These are phyloP conservation scores for Fabrea salina DNA, from an alignment of 169 alveolate species.

Conservation along the genomic window DNA sequence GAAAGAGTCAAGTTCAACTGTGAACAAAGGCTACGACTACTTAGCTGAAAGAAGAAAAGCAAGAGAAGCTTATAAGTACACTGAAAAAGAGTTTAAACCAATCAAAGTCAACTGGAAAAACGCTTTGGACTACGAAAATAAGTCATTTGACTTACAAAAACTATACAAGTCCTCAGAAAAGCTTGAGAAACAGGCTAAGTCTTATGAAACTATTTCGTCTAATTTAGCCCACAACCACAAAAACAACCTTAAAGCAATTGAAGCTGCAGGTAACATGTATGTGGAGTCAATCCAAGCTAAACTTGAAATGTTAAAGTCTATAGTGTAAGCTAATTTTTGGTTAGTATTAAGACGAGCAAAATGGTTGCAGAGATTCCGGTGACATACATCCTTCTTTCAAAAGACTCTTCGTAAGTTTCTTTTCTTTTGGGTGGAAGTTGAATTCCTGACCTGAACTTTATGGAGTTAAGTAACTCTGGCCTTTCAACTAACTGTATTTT, in stretches of 20 bases:
- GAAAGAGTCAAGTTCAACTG: background rate
- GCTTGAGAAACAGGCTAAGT: background rate
- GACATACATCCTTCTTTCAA: background rate
- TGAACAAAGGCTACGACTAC: background rate
- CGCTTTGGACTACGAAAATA: too few relatives aligned
- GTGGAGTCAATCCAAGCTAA: background rate
- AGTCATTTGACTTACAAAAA: too few relatives aligned
- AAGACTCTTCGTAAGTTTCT: background rate
- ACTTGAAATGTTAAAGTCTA: background rate
- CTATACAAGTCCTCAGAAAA: background rate
- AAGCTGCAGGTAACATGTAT: background rate
- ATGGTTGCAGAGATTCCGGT: background rate
- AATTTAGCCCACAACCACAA: background rate
- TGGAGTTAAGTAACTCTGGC: too few relatives aligned
- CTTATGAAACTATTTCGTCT: background rate
- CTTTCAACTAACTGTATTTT: too few relatives aligned
- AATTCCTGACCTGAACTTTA: background rate
- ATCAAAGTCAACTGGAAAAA: background rate
- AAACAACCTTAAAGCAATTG: background rate
- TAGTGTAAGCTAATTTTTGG: background rate
- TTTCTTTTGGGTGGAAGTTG: background rate
- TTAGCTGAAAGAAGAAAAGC: background rate
- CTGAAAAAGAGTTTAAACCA: too few relatives aligned
- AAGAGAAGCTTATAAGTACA: background rate
- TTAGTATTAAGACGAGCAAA: background rate